These are phyloP conservation scores for Teratosphaeria zuluensis DNA, from an alignment of 2,329 filamentous ascomycete genomes.

Conservation along the genomic window DNA sequence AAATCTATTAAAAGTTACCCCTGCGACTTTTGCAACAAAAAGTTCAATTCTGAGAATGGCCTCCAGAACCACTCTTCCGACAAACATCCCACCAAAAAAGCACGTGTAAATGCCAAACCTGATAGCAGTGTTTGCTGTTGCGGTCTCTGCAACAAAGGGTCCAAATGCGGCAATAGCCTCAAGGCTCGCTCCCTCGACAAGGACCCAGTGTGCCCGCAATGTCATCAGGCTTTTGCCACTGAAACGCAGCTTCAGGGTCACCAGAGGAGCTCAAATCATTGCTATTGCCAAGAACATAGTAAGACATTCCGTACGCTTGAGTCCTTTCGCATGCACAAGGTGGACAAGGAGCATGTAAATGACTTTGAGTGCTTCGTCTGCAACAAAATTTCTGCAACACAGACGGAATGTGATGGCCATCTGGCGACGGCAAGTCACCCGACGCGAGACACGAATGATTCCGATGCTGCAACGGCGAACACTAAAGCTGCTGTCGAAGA, in stretches of 20 bases:
- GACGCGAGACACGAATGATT: no score
- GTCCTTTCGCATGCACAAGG: constrained; percentile 2
- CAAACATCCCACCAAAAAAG: no score
- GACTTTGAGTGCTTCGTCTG: constrained; percentile 7
- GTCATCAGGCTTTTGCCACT: constrained; percentile 4
- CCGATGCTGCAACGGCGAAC: no score
- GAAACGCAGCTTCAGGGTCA: constrained; percentile 1
- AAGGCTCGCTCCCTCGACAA: background rate
- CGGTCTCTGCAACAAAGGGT: constrained; percentile 2
- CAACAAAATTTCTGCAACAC: background rate
- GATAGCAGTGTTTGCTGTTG: background rate
- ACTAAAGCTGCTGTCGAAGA: constrained; percentile 5
- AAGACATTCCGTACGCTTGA: background rate
- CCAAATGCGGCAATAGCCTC: background rate
- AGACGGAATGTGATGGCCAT: no score
- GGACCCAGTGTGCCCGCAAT: constrained; percentile 7
- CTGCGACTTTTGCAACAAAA: no score
- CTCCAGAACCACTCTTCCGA: no score
- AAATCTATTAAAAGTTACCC: no score
- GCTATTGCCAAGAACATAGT: constrained; percentile 8
- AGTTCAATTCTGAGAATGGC: no score
- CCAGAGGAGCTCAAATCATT: constrained; percentile 4
- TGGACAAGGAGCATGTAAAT: constrained; percentile 1
- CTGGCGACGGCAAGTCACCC: constrained; percentile 3
- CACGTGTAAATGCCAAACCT: background rate